These are phyloP conservation scores for apple (Malus domestica) DNA, from an alignment of 306 rosid species.

Conservation along the genomic window ASM211411v1 NC_041794.1:32246001-32246500, in stretches of 20 bases:
- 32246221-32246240: constrained; percentile 85
- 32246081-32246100: background rate
- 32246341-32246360: constrained; percentile 15
- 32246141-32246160: constrained; percentile 67
- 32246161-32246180: constrained; percentile 49
- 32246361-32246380: background rate
- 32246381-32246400: constrained; percentile 8
- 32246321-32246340: background rate
- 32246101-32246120: constrained; percentile 61
- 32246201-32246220: constrained; percentile 67
- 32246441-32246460: background rate
- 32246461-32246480: background rate
- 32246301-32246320: background rate
- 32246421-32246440: background rate
- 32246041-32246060: background rate
- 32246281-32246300: constrained; percentile 49
- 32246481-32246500: background rate
- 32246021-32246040: background rate
- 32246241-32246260: constrained; percentile 71
- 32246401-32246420: constrained; percentile 59
- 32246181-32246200: constrained; percentile 46
- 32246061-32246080: constrained; percentile 13
- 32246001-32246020: constrained; percentile 12
- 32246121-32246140: constrained; percentile 66
- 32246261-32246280: constrained; percentile 78